Evolutionary conservation across 2,329 filamentous ascomycete genomes (phyloP).

Genomic region (Scleromitrula shiraiana): DNA sequence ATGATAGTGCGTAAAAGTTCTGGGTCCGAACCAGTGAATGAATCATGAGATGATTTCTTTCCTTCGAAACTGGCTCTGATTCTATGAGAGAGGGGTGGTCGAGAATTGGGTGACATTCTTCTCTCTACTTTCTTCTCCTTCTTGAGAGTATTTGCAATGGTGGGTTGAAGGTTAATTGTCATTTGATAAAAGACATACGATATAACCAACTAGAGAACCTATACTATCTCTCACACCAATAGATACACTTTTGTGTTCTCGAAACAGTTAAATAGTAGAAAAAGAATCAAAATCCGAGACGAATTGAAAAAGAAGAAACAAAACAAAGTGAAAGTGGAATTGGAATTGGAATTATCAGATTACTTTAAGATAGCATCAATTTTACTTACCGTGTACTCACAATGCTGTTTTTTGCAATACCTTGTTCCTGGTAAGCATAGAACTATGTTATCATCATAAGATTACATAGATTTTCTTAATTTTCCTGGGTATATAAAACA

Average conservation of each 20-base stretch:
- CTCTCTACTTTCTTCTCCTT: not conserved
- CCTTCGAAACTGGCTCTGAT: constrained; percentile 27
- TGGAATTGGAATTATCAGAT: too few relatives aligned
- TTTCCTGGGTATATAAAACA: constrained; percentile 30
- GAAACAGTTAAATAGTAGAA: too few relatives aligned
- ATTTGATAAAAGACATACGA: not conserved
- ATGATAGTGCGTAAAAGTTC: constrained; percentile 23
- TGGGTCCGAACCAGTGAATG: constrained; percentile 14
- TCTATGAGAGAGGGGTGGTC: constrained; percentile 26
- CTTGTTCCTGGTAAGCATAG: not conserved
- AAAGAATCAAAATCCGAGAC: not conserved
- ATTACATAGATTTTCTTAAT: not conserved
- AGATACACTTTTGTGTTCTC: too few relatives aligned
- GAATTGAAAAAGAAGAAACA: not conserved
- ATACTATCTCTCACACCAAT: too few relatives aligned
- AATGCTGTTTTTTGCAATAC: not conserved
- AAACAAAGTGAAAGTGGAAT: too few relatives aligned
- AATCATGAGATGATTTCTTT: constrained; percentile 16
- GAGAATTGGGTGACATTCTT: constrained; percentile 19
- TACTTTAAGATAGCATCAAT: not conserved
- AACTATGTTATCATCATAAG: not conserved
- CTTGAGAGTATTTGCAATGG: not conserved
- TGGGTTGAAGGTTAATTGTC: constrained; percentile 5
- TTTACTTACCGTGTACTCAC: not conserved
- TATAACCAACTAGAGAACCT: not conserved